phyloP scores from a whole-genome alignment of 2,329 filamentous ascomycete genomes.

The Xylogone sp. region DNA sequence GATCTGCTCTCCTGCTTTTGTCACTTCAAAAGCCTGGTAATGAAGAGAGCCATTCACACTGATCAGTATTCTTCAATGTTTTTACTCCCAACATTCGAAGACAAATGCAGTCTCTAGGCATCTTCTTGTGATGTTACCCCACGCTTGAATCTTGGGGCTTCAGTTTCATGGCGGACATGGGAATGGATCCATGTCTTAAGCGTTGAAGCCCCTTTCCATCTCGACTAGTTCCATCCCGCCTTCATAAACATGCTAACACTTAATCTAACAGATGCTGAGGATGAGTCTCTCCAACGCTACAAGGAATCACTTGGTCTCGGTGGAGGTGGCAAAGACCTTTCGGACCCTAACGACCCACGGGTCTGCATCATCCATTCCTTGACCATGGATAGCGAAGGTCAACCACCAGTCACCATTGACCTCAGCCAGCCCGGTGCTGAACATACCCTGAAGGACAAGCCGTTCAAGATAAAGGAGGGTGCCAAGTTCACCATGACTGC shows the following conservation, averaged over 20 bases:
- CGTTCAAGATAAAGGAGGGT: constrained; percentile 97
- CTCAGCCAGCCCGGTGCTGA: constrained; percentile 72
- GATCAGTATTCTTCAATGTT: no score
- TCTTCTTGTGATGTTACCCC: no score
- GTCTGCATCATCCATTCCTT: constrained; percentile 92
- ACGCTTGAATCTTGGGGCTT: no score
- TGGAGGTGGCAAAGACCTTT: constrained; percentile 64
- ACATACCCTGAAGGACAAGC: constrained; percentile 77
- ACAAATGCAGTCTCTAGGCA: no score
- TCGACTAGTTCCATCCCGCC: not conserved
- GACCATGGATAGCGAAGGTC: constrained; percentile 80
- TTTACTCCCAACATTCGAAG: no score
- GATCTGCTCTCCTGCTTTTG: no score
- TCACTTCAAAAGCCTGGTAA: no score
- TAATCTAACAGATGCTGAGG: constrained; percentile 43
- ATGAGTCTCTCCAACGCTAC: constrained; percentile 96
- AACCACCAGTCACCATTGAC: constrained; percentile 83
- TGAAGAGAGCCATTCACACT: no score
- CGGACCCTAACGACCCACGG: constrained; percentile 76
- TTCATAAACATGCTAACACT: not conserved
- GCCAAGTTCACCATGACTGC: constrained; percentile 92
- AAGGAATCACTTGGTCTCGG: constrained; percentile 92
- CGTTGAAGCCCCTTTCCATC: no score
- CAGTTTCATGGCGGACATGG: no score
- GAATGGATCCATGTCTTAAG: no score